A percentile compares a stretch with the other conserved stretches of the same genome.
Conservation (phyloP, 2,329 filamentous ascomycete species). For the Nothomitra cinnamomea region DNA sequence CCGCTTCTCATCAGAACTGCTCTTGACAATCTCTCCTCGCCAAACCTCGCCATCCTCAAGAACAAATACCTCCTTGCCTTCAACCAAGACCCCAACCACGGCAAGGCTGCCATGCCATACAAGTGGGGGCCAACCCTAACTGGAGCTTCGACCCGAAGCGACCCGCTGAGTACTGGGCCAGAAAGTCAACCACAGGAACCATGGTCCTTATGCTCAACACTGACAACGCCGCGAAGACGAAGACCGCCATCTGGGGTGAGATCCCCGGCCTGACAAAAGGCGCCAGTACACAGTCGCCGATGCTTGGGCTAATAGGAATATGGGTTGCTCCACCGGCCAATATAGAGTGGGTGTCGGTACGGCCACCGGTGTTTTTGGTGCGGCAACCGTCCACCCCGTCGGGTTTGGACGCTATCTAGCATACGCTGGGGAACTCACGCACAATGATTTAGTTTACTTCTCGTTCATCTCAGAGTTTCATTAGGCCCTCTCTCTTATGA, state of each 20-base stretch:
- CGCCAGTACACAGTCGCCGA: slow-evolving; percentile 25
- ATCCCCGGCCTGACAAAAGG: slow-evolving; percentile 23
- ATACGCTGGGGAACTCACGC: no score
- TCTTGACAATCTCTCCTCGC: slow-evolving; percentile 20
- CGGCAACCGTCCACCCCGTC: no score
- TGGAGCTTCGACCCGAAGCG: slow-evolving; percentile 31
- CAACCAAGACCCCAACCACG: slow-evolving; percentile 27
- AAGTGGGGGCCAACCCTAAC: slow-evolving; percentile 33
- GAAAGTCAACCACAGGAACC: slow-evolving; percentile 25
- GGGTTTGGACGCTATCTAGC: no score
- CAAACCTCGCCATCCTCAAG: slow-evolving; percentile 23
- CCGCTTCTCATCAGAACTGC: slow-evolving; percentile 27
- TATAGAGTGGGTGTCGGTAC: no score
- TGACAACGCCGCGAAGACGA: slow-evolving; percentile 17
- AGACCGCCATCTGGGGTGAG: slow-evolving; percentile 25
- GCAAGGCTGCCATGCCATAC: slow-evolving; percentile 23
- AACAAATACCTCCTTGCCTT: slow-evolving; percentile 26
- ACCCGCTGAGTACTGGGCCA: slow-evolving; percentile 34
- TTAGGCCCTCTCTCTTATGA: no score
- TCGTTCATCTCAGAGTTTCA: no score
- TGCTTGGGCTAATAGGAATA: slow-evolving; percentile 28
- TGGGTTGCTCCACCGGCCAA: slow-evolving; percentile 15
- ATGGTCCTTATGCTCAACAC: slow-evolving; percentile 33
- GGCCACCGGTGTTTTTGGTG: no score
- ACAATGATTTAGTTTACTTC: no score